Base-by-base conservation (phyloP, 805 yeast species). In the Jamesozyma jinghongensis region DNA sequence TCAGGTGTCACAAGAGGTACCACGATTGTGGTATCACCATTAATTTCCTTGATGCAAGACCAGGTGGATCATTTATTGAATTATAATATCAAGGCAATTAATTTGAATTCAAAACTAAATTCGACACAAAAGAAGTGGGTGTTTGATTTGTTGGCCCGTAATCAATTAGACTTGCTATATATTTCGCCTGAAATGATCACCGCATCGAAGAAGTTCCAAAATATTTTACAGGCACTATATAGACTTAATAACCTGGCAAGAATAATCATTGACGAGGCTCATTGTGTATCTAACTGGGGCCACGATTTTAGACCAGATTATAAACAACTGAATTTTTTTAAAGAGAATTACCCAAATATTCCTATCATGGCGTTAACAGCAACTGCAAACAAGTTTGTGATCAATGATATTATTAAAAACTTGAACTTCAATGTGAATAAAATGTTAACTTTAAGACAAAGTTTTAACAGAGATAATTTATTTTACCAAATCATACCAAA, bases 261-360 rank as follows among this genome's bases (percentile, higher is more conserved):
- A 40, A 72, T 92, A 30, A 95, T 92, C 10, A 86, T 92, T 34
- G 98, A 92, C 64, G 98, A 83, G 57, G 98, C 98, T 0, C 98
- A 92, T 64, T 92, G 98, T 71, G 94, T 92, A 34, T 85, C 95
- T 39, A 82, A 94, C 10, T 92, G 98, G 98, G 98, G 98, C 17
- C 98, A 92, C 62, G 98, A 92, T 62, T 92, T 92, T 61, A 71
- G 98, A 39, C 97, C 97, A 0, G 97, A 92, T 61, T 92, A 92
- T 65, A 85, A 87, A 52, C 82, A 80, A 10, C 68, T 92, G 55
- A 75, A 77, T 28, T 73, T 70, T 48, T 84, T 92, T 61, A 86
- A 86, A 53, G 61, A 65, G 16, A 72, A 75, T 37, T 92, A 74
- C 56, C 94, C 95, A 0, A 73, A 72, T 38, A 76, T 86, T 4